Base-by-base conservation (phyloP, 148 eudicot genomes). In the Linanthus parryae region DNA sequence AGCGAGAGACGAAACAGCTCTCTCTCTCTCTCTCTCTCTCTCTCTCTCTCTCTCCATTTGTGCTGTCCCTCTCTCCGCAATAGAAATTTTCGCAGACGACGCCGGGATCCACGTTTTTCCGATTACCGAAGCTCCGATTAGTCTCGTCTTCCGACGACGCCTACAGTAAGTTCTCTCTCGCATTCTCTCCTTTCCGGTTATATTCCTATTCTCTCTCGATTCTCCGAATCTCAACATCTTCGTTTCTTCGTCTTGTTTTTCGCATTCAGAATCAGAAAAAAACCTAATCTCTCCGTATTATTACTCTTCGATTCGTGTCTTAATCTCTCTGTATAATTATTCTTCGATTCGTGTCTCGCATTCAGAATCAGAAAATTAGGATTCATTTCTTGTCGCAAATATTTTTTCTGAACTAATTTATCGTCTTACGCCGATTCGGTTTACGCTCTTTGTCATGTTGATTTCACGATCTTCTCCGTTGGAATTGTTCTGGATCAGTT, bases 81-180 rank as follows among this genome's bases (percentile, higher is more conserved):
- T n/a, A n/a, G 69, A 64, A 63, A 58, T 57, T 69, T 54, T 44
- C 63, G 62, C 68, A 63, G 54, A 56, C 42, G 52, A 35, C 64
- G 63, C 62, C 64, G 84, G 77, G 78, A 79, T 76, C 74, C 64
- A 72, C 72, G 70, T 72, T 62, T 73, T 73, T n/a, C 57, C 58
- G 73, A 66, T 71, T 65, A 27, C 44, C 28, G 40, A 46, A 33
- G 21, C 12, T 19, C 14, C 27, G 24, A 7, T 10, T 20, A 16
- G 16, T 24, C 9, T 19, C 14, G 4, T 7, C 9, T 0, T 27
- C 52, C 45, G 18, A 24, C 39, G 38, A 20, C 43, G 8, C 4
- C 37, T 12, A 17, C 35, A n/a, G n/a, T n/a, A n/a, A n/a, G n/a
- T n/a, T 7, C 48, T 23, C 30, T 24, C 14, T 11, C 20, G 10